Base-by-base conservation (phyloP, 805 yeast species). In the Candida silvicultrix region DNA sequence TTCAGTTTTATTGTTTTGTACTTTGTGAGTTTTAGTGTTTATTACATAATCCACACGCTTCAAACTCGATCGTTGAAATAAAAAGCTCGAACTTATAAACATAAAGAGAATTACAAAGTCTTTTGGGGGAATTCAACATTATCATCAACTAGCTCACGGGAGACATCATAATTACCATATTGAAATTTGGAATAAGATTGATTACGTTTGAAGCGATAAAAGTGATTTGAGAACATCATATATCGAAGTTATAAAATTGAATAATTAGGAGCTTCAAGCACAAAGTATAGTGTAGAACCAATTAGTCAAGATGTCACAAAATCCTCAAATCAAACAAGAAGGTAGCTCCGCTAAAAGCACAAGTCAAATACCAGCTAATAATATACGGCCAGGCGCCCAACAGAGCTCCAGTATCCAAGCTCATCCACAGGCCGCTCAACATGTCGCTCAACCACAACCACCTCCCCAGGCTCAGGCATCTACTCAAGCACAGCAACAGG, bases 401-500 rank as follows among this genome's bases (percentile, higher is more conserved):
- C 40, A 18, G 41, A 23, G 29, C 34, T 32, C 3, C 44, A 39
- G 15, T 28, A 22, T 39, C 18, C 48, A 42, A 41, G 35, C 28
- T 40, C 45, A 34, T 31, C 31, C 28, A 31, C 37, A 12, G 18
- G 19, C 35, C 7, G 35, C 19, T 16, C 35, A 32, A 19, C 31
- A 28, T 14, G 12, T 28, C 12, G 31, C 12, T 8, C 46, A 29
- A 41, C 38, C 18, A 43, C 31, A 25, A 31, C 20, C 21, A 34
- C 37, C 37, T 8, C 5, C 14, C 5, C 37, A 34, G 16, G 41
- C 46, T 8, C 45, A 42, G 10, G 48, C 45, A 11, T 44, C 38
- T 16, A 42, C 39, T 5, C 49, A 46, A 37, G 48, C 46, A n/a
- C 36, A 40, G 23, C 42, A 34, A 3, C 47, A 44, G 34, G 47